phyloP scores from a whole-genome alignment of 2,329 filamentous ascomycete species.

The Xylaria sp. region DNA sequence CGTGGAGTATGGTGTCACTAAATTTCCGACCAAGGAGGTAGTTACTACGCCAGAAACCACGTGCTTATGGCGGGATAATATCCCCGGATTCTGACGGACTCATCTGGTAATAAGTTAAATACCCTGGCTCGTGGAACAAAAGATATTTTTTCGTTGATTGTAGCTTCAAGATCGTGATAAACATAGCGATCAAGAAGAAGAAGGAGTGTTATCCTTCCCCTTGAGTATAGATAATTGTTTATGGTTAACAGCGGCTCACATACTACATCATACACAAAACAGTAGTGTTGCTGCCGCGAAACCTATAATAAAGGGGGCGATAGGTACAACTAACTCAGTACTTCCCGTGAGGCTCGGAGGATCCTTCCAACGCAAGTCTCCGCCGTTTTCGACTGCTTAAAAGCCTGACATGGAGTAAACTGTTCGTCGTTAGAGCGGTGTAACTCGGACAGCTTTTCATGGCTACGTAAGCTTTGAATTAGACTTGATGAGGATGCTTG shows the following conservation, averaged over 20 bases:
- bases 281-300: background rate
- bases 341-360: conserved; percentile 16
- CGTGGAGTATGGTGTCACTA: background rate
- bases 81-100: background rate
- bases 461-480: background rate
- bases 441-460: conserved; percentile 2
- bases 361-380: conserved; percentile 13
- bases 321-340: background rate
- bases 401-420: background rate
- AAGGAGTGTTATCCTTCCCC: background rate
- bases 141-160: background rate
- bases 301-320: background rate
- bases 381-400: conserved; percentile 24
- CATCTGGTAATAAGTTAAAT: background rate
- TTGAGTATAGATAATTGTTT: background rate
- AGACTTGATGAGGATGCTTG: background rate
- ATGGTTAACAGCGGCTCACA: background rate
- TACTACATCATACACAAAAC: background rate
- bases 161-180: background rate
- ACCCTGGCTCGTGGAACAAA: background rate
- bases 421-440: conserved; percentile 16
- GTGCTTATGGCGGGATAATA: background rate
- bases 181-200: background rate
- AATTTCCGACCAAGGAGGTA: background rate
- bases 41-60: background rate